These are phyloP conservation scores for Calonectria fujianensis DNA, from an alignment of 2,329 filamentous ascomycete genomes.

Conservation along the genomic window DNA sequence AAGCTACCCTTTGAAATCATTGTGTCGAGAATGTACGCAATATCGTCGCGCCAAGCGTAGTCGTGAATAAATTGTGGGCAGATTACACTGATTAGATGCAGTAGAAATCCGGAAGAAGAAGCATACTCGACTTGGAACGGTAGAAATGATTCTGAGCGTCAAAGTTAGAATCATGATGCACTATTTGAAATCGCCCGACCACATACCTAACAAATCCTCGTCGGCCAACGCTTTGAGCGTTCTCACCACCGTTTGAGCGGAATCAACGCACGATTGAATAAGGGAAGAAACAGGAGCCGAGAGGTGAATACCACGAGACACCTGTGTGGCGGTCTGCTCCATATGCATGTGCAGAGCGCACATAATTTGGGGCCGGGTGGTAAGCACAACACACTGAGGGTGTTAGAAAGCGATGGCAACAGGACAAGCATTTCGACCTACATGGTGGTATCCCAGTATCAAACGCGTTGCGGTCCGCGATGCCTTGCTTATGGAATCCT, in stretches of 20 bases:
- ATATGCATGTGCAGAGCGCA: slow-evolving; percentile 59
- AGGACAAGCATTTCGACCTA: neutral
- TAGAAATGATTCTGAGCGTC: slow-evolving; percentile 57
- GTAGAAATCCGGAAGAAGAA: slow-evolving; percentile 63
- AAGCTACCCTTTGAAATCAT: slow-evolving; percentile 62
- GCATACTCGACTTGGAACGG: slow-evolving; percentile 65
- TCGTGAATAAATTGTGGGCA: slow-evolving; percentile 60
- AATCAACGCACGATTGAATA: slow-evolving; percentile 56
- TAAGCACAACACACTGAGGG: slow-evolving; percentile 55
- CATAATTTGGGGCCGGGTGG: slow-evolving; percentile 57
- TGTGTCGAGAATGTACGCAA: slow-evolving; percentile 61
- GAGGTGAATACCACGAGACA: slow-evolving; percentile 44
- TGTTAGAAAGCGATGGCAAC: slow-evolving; percentile 14
- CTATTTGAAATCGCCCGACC: accelerated
- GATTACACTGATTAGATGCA: slow-evolving; percentile 59
- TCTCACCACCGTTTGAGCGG: slow-evolving; percentile 54
- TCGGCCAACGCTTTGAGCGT: slow-evolving; percentile 54
- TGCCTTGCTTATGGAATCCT: slow-evolving; percentile 56
- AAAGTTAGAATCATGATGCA: accelerated
- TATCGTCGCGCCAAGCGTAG: slow-evolving; percentile 60
- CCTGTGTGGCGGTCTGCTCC: slow-evolving; percentile 50
- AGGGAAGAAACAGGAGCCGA: slow-evolving; percentile 54
- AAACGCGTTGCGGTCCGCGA: slow-evolving; percentile 53
- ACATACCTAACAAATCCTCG: slow-evolving; percentile 55
- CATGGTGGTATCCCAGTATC: slow-evolving; percentile 55